A percentile compares a stretch with the other conserved stretches of the same genome.
Evolutionary conservation across 805 yeast species (phyloP).

Genomic region (Wickerhamiella occidentalis): DNA sequence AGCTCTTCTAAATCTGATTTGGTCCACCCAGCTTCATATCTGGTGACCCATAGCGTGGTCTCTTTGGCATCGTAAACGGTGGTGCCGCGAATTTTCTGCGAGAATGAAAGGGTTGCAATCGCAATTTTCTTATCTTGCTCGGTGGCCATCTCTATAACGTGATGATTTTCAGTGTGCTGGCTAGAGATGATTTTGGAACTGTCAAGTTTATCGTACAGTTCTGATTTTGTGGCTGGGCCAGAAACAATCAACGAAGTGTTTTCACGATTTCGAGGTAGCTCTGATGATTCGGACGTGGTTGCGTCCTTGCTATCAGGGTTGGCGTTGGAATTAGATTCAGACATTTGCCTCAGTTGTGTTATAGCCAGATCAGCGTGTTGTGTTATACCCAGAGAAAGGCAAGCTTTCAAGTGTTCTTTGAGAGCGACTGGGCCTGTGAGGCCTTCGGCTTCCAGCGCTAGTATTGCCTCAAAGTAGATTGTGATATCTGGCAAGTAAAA

Average conservation of each 20-base stretch:
- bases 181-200: background rate
- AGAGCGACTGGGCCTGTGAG: background rate
- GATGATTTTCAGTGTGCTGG: background rate
- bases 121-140: slow-evolving; percentile 1
- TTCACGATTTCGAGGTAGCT: background rate
- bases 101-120: background rate
- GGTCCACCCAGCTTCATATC: slow-evolving; percentile 2
- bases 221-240: background rate
- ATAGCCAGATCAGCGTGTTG: background rate
- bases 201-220: background rate
- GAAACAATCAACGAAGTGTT: background rate
- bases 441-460: background rate
- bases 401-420: background rate
- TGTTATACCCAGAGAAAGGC: background rate
- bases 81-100: background rate
- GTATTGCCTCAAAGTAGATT: background rate
- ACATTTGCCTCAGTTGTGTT: background rate
- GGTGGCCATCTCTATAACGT: slow-evolving; percentile 6
- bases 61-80: slow-evolving; percentile 6
- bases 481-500: background rate
- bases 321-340: no score
- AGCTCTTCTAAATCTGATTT: background rate
- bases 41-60: slow-evolving; percentile 12
- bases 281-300: background rate
- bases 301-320: no score